These are phyloP conservation scores for Haematococcus sp. DNA, from an alignment of 139 green algal genomes.

Conservation along the genomic window DNA sequence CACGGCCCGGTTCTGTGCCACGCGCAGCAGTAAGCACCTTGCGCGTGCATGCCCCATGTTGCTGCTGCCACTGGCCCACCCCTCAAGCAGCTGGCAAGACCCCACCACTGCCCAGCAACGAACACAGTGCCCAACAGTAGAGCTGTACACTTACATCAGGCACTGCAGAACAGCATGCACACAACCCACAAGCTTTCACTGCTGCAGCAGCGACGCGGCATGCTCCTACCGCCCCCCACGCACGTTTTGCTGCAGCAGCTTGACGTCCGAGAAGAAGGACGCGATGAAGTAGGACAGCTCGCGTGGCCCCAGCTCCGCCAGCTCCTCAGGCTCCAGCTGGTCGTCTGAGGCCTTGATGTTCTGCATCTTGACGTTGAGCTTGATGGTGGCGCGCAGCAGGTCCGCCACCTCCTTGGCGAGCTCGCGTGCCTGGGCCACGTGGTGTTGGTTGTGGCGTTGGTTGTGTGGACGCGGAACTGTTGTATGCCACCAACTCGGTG, in stretches of 20 bases:
- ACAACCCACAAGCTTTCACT: not conserved
- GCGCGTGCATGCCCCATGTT: too few relatives aligned
- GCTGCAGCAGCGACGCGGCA: not conserved
- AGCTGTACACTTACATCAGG: too few relatives aligned
- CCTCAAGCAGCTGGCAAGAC: too few relatives aligned
- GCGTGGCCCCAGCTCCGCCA: constrained; percentile 26
- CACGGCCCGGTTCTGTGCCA: too few relatives aligned
- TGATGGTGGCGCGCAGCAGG: constrained; percentile 53
- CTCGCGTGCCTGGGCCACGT: not conserved
- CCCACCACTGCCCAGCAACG: too few relatives aligned
- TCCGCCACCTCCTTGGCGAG: constrained; percentile 49
- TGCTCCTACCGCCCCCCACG: constrained; percentile 1
- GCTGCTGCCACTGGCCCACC: too few relatives aligned
- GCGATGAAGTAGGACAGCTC: constrained; percentile 62
- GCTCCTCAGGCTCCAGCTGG: constrained; percentile 47
- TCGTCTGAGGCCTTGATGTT: constrained; percentile 36
- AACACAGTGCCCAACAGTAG: too few relatives aligned
- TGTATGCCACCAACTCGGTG: too few relatives aligned
- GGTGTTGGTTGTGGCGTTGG: not conserved
- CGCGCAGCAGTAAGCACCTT: not conserved
- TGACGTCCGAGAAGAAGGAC: constrained; percentile 43
- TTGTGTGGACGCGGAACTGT: too few relatives aligned
- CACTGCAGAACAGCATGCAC: too few relatives aligned
- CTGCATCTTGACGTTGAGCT: constrained; percentile 60
- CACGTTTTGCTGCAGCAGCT: constrained; percentile 37